phyloP scores from a whole-genome alignment of 768 basidiomycete genomes.

The Royoungia palumana region DNA sequence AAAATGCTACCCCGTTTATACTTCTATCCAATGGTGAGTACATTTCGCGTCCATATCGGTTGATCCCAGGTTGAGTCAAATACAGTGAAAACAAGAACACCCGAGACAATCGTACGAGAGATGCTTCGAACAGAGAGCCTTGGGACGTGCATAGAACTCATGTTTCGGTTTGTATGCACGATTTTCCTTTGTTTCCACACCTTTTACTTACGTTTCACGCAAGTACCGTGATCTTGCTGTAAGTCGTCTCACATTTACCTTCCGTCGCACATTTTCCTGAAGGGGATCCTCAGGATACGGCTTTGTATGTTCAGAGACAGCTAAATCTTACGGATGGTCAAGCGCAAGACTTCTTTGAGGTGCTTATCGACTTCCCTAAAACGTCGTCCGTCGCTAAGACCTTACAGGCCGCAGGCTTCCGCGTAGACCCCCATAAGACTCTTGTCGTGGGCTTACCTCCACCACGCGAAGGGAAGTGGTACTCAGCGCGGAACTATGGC shows the following conservation, averaged over 20 bases:
- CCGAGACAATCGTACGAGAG: constrained; percentile 38
- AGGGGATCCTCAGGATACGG: constrained; percentile 37
- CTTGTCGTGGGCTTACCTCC: constrained; percentile 45
- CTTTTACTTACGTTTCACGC: neutral
- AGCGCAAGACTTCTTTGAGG: constrained; percentile 48
- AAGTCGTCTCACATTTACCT: neutral
- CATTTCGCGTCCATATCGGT: neutral
- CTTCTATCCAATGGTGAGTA: constrained; percentile 45
- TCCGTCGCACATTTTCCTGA: neutral
- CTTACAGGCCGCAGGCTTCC: constrained; percentile 37
- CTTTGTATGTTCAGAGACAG: constrained; percentile 42
- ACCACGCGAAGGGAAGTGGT: constrained; percentile 33
- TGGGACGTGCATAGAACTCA: constrained; percentile 34
- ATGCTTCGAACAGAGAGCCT: constrained; percentile 36
- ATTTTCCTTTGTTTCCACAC: neutral
- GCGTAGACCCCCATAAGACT: constrained; percentile 39
- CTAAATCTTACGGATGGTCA: constrained; percentile 36
- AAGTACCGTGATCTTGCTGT: constrained; percentile 45
- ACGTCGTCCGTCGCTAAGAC: neutral
- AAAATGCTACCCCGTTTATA: constrained; percentile 47
- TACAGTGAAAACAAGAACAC: constrained; percentile 41
- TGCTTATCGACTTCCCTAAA: constrained; percentile 8
- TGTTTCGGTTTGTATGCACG: constrained; percentile 34
- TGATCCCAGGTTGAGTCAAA: neutral
- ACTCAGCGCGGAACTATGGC: constrained; percentile 41